phyloP scores from a whole-genome alignment of 768 basidiomycete genomes.

The Hebeloma cylindrosporum region DNA sequence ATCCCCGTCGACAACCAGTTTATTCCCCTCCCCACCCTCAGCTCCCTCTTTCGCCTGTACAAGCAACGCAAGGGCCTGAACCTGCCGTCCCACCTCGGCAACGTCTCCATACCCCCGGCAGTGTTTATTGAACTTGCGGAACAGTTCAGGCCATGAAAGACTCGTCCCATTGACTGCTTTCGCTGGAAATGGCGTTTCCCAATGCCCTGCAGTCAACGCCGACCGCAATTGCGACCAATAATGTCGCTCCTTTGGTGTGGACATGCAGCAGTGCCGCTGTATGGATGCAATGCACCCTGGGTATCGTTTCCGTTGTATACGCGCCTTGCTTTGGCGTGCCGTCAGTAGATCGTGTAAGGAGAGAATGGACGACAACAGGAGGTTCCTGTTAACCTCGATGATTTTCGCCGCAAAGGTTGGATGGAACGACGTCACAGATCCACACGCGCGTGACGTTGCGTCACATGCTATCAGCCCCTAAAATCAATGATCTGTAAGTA shows the following conservation, averaged over 20 bases:
- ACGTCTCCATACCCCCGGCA: conserved; percentile 60
- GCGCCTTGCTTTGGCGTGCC: no score
- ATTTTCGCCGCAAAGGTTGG: no score
- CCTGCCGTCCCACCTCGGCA: conserved; percentile 66
- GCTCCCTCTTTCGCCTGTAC: conserved; percentile 43
- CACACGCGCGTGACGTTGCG: no score
- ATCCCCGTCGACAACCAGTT: conserved; percentile 53
- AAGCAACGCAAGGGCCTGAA: conserved; percentile 60
- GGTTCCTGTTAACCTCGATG: no score
- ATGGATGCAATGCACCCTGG: no score
- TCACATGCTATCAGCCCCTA: no score
- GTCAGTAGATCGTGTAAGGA: no score
- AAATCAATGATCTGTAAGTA: no score
- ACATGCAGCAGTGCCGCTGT: no score
- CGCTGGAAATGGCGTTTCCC: conserved; percentile 63
- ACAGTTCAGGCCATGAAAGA: conserved; percentile 74
- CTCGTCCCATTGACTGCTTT: conserved; percentile 51
- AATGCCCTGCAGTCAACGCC: conserved; percentile 71
- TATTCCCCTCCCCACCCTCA: conserved; percentile 12
- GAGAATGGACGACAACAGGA: no score
- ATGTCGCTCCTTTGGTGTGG: conserved; percentile 60
- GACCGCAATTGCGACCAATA: conserved; percentile 77
- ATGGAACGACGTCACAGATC: no score
- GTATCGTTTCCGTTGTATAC: no score
- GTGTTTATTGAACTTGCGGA: conserved; percentile 88